Percentiles rank a stretch among this genome's conserved stretches.
Conservation (phyloP, 306 rosid genomes). For the Prinsepia uniflora region DNA sequence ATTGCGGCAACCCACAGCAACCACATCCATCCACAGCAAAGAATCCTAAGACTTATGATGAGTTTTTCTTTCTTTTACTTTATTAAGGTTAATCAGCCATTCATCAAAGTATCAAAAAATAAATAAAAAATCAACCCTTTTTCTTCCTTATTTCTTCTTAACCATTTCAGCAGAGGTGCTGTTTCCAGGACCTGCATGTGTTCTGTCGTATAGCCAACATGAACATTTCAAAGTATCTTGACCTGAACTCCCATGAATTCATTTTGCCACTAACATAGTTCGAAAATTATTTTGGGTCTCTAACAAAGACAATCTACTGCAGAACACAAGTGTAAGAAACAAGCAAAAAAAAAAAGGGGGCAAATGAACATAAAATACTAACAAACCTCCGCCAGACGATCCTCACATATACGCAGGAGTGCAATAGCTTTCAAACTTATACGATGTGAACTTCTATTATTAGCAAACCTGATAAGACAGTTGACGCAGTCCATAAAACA, state of each 20-base stretch:
- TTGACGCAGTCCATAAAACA: slow-evolving; percentile 99
- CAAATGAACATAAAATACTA: slow-evolving; percentile 9
- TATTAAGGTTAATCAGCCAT: neutral
- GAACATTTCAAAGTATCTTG: neutral
- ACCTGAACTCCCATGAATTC: neutral
- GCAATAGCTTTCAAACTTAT: slow-evolving; percentile 99
- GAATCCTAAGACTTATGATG: neutral
- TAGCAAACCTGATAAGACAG: slow-evolving; percentile 96
- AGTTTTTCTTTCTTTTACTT: neutral
- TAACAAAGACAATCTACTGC: neutral
- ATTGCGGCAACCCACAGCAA: neutral
- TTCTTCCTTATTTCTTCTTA: slow-evolving; percentile 1
- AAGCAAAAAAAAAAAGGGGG: slow-evolving; percentile 10
- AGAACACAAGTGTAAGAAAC: neutral
- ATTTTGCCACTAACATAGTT: neutral
- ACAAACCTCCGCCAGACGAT: slow-evolving; percentile 99
- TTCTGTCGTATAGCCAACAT: neutral
- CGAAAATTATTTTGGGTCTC: neutral
- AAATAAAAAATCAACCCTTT: neutral
- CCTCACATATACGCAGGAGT: slow-evolving; percentile 95
- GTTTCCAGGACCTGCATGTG: neutral
- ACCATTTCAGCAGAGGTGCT: slow-evolving; percentile 3
- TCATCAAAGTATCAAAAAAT: slow-evolving; percentile 8
- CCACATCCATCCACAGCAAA: neutral
- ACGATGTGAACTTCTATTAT: slow-evolving; percentile 84